Evolutionary conservation across 371 early-diverging fungal genomes (phyloP), one percentile per base, ranked within the genome.

Genomic region (Lichtheimia hyalospora): DNA sequence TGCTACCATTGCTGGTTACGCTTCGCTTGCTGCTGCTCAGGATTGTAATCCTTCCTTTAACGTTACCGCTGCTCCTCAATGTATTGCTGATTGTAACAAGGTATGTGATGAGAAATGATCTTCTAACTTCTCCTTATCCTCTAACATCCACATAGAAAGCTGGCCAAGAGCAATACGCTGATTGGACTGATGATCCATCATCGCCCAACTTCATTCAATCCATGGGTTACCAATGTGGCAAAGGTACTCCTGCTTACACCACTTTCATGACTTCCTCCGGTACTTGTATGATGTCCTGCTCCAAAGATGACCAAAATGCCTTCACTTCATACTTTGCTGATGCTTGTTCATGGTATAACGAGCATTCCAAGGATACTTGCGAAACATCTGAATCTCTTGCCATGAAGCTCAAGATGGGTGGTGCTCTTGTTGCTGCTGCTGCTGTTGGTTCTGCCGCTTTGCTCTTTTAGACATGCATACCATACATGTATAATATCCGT

Each of bases 31-130:
- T 24, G 61, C 66, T 51, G 68, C 72, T 24, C 41, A 52, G 18
- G 48, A 66, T 51, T 77, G 77, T 49, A 77, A 74, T 14, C 70
- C 77, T 20, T 54, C 68, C 39, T 77, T 64, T 34, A 66, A 73
- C 25, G 68, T 66, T 14, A 24, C 69, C 25, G 41, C 60, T 10
- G 67, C 68, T 41, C 57, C 66, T 20, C 40, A 52, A 10, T 77
- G 77, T 54, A 73, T 74, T 40, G 49, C 55, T 5, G 53, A 63
- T n/a, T 77, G 77, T 57, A 69, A 69, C 34, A 25, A 61, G 54
- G 77, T 74, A 77, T 57, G 58, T 20, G 23, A 0, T 1, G 10
- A 34, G 0, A 34, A 34, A 13, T 20, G 8, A 49, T 44, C 16
- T 20, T 34, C 3, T 44, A 20, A 3, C 21, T 28, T 28, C 12